Conservation (phyloP, 768 basidiomycete species). For the Termitomyces sp. region DNA sequence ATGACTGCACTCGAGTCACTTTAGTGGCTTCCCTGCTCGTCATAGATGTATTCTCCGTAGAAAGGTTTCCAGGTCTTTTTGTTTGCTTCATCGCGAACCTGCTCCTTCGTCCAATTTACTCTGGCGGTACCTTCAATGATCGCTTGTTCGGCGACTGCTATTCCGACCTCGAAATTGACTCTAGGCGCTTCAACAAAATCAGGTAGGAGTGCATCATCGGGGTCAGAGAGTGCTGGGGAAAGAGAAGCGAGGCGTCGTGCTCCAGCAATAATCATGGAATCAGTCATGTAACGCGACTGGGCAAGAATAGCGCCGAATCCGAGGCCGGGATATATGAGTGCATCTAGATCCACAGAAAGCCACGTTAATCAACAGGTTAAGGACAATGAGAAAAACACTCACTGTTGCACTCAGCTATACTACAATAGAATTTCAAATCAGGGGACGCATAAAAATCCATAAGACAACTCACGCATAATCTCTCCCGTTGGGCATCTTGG, state of each 20-base stretch:
- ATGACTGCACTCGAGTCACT: neutral
- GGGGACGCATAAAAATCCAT: no score
- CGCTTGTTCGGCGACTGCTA: constrained; percentile 78
- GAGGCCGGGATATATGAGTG: constrained; percentile 82
- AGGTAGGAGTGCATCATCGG: constrained; percentile 69
- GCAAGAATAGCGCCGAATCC: constrained; percentile 78
- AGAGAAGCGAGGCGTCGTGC: constrained; percentile 71
- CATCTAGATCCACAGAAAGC: constrained; percentile 55
- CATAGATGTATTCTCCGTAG: constrained; percentile 64
- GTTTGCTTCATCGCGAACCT: constrained; percentile 49
- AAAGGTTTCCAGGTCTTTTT: constrained; percentile 60
- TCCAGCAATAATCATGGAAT: constrained; percentile 87
- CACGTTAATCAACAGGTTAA: neutral
- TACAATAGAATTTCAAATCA: no score
- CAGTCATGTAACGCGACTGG: constrained; percentile 61
- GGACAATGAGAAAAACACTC: constrained; percentile 9
- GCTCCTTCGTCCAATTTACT: constrained; percentile 55
- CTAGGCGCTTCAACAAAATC: constrained; percentile 70
- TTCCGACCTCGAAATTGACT: constrained; percentile 78
- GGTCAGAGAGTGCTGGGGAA: constrained; percentile 70
- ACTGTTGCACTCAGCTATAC: constrained; percentile 76
- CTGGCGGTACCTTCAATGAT: constrained; percentile 66
- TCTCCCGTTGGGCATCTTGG: constrained; percentile 62
- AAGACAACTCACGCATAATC: constrained; percentile 55
- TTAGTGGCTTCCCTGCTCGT: constrained; percentile 39